These are phyloP conservation scores for Filobasidium floriforme DNA, from an alignment of 768 basidiomycete species.

Conservation along the genomic window DNA sequence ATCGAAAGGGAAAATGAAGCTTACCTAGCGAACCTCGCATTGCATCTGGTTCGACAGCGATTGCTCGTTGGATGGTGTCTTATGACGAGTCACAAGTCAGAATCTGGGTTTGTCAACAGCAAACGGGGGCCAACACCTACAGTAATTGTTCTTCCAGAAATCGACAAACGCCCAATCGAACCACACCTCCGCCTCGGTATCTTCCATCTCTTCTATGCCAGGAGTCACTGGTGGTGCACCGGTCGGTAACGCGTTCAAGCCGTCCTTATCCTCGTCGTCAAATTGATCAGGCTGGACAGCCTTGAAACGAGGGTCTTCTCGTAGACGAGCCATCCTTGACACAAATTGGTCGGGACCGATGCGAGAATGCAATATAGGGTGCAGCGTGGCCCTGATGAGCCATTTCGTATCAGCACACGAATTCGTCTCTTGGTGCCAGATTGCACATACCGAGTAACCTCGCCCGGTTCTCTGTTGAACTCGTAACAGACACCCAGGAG, in stretches of 20 bases:
- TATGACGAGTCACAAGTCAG: background rate
- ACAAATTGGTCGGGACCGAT: constrained; percentile 83
- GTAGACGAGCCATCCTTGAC: constrained; percentile 72
- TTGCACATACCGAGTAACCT: constrained; percentile 68
- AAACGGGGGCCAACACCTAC: constrained; percentile 51
- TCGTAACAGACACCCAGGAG: constrained; percentile 91
- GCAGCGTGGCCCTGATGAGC: constrained; percentile 61
- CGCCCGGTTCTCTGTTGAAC: constrained; percentile 89
- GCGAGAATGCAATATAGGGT: constrained; percentile 74
- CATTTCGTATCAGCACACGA: constrained; percentile 4
- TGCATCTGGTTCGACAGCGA: constrained; percentile 47
- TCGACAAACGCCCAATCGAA: constrained; percentile 97
- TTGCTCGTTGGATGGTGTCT: constrained; percentile 48
- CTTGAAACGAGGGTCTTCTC: constrained; percentile 90
- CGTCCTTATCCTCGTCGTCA: constrained; percentile 48
- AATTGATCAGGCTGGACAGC: constrained; percentile 75
- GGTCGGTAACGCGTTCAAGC: background rate
- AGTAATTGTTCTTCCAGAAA: constrained; percentile 97
- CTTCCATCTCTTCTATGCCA: constrained; percentile 53
- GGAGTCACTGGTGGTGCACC: constrained; percentile 19
- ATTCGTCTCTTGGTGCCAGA: background rate
- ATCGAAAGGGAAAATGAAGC: background rate
- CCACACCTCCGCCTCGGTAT: constrained; percentile 67
- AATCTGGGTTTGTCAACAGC: background rate
- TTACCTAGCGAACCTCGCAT: constrained; percentile 38